Percentiles rank a stretch among this genome's conserved stretches.
Conservation (phyloP, 202 grass and related monocot genomes). For the Eragrostis tef region DNA sequence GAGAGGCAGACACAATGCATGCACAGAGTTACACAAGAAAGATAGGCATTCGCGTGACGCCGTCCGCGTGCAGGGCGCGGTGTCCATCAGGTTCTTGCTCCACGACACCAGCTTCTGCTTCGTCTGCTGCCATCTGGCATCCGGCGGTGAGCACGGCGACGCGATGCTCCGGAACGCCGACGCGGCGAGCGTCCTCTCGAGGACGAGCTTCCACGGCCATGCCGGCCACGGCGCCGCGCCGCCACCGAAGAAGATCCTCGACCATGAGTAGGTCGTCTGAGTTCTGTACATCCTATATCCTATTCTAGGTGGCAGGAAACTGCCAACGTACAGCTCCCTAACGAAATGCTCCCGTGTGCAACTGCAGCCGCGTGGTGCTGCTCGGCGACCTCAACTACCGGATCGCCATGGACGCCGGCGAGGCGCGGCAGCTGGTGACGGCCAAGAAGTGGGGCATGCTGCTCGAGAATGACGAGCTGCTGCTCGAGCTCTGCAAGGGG, state of each 20-base stretch:
- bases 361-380: conserved; percentile 68
- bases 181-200: conserved; percentile 56
- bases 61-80: conserved; percentile 57
- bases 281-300: neutral
- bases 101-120: conserved; percentile 91
- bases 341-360: conserved; percentile 32
- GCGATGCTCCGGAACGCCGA: conserved; percentile 68
- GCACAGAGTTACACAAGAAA: too few species aligned
- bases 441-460: conserved; percentile 67
- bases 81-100: conserved; percentile 74
- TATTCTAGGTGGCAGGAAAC: neutral
- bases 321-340: neutral
- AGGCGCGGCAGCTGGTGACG: conserved; percentile 58
- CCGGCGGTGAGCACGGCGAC: conserved; percentile 65
- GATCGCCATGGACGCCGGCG: conserved; percentile 60
- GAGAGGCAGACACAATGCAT: too few species aligned
- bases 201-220: conserved; percentile 60
- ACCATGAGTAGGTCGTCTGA: conserved; percentile 71
- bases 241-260: conserved; percentile 52
- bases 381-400: conserved; percentile 90
- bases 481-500: conserved; percentile 59
- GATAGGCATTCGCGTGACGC: neutral
- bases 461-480: conserved; percentile 76
- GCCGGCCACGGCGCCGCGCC: neutral
- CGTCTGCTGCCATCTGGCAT: conserved; percentile 87